Base-by-base conservation (phyloP, 2,329 filamentous ascomycete genomes). In the Fusarium camptoceras region DNA sequence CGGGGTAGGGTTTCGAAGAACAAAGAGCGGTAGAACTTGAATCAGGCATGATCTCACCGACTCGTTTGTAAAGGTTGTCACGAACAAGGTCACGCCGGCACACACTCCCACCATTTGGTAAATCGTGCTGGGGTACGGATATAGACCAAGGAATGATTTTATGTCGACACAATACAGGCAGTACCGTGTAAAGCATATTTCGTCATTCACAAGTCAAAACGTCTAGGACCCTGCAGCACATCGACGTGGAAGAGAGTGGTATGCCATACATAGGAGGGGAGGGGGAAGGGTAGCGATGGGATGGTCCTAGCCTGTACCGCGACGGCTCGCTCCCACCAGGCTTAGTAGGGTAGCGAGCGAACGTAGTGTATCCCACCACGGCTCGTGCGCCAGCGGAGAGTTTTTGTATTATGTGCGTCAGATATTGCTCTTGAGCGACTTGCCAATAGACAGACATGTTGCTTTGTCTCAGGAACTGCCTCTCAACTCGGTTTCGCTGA, bases 301-400 rank as follows among this genome's bases (percentile, higher is more conserved):
- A 68, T 59, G 59, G 54, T 53, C 64, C 54, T 68, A 64, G 64
- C 59, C 67, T 54, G 57, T 57, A 44, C 53, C 67, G 68, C 58
- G 55, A 70, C 67, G 68, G 68, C 58, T 60, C 62, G 66, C 56
- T 71, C 63, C 67, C 58, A 64, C 39, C 46, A 58, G 55, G 41
- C 55, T 53, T 56, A 48, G 34, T 18, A 66, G 44, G 28, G 53
- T 59, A 55, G 39, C 46, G 27, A 66, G 67, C 54, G 58, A 71
- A 42, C 31, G 55, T 54, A 47, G 51, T 55, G 55, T 55, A 55
- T 64, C 49, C 44, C 50, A 28, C 43, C 49, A 58, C 46, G 43
- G 54, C 55, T 64, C 42, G 58, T 70, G 63, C 67, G 18, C 28
- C 54, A 50, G 47, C 67, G 68, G 67, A 68, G 54, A 64, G 54